These are phyloP conservation scores for Colletotrichum endophyticum DNA, from an alignment of 2,329 filamentous ascomycete genomes.

Conservation along the genomic window DNA sequence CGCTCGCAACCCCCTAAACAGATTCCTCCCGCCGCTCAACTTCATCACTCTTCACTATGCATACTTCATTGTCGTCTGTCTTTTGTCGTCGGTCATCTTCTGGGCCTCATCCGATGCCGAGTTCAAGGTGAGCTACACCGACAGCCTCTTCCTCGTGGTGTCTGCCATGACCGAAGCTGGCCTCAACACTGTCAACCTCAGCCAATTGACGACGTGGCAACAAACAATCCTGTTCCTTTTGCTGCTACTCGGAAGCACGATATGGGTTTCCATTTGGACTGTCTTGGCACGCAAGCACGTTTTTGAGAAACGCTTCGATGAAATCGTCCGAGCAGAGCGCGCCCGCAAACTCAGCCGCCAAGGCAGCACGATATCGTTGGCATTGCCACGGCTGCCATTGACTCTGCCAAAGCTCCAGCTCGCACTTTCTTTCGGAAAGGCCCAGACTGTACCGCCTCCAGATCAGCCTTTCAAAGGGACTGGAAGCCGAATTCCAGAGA, in stretches of 20 bases:
- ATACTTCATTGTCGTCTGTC: constrained; percentile 64
- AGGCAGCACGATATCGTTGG: background rate
- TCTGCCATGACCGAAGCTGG: constrained; percentile 73
- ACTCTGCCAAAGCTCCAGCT: background rate
- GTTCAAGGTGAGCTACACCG: constrained; percentile 61
- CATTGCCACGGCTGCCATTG: background rate
- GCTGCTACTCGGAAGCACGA: constrained; percentile 68
- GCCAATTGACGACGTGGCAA: constrained; percentile 69
- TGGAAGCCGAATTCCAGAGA: background rate
- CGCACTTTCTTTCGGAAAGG: background rate
- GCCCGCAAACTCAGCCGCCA: constrained; percentile 29
- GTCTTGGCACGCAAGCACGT: constrained; percentile 63
- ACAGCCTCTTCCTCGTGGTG: constrained; percentile 70
- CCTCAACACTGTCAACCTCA: constrained; percentile 71
- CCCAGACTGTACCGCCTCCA: background rate
- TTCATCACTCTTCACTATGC: constrained; percentile 71
- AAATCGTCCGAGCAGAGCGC: constrained; percentile 50
- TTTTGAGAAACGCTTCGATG: constrained; percentile 66
- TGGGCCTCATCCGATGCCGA: constrained; percentile 60
- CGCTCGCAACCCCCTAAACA: background rate
- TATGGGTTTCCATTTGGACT: constrained; percentile 70
- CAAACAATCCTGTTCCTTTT: constrained; percentile 69
- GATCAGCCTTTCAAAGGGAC: background rate
- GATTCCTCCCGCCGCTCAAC: constrained; percentile 49
- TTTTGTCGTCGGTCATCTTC: constrained; percentile 66